Conservation (phyloP, 2,329 filamentous ascomycete genomes). For the Hypoxylon rubiginosum region DNA sequence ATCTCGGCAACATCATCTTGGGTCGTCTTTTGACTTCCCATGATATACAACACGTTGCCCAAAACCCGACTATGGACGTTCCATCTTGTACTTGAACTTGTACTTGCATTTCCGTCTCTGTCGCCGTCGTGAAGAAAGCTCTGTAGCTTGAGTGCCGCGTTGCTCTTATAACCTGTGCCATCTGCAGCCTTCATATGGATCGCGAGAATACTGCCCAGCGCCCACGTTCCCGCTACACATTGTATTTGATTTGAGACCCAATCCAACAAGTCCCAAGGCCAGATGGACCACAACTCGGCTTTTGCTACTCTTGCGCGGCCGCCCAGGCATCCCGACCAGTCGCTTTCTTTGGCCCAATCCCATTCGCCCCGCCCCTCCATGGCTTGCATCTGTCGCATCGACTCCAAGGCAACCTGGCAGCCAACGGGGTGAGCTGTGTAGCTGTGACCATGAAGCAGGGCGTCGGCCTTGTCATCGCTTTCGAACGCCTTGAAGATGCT, state of each 20-base stretch:
- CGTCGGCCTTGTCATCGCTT: constrained; percentile 80
- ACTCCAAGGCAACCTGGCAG: constrained; percentile 81
- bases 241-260: constrained; percentile 67
- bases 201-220: constrained; percentile 80
- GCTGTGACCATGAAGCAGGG: constrained; percentile 85
- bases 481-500: constrained; percentile 79
- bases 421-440: constrained; percentile 89
- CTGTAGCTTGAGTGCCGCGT: constrained; percentile 60
- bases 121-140: constrained; percentile 49
- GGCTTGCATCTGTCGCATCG: constrained; percentile 69
- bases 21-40: constrained; percentile 64
- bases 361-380: constrained; percentile 71
- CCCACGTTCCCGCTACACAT: constrained; percentile 75
- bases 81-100: too few species aligned
- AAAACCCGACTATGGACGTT: constrained; percentile 68
- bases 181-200: constrained; percentile 65
- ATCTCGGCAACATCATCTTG: constrained; percentile 47
- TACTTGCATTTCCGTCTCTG: constrained; percentile 1
- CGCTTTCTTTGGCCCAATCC: constrained; percentile 66
- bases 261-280: constrained; percentile 72
- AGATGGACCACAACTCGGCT: constrained; percentile 73
- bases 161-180: constrained; percentile 62
- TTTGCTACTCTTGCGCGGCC: constrained; percentile 8
- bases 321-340: constrained; percentile 48
- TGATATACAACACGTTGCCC: constrained; percentile 71